Conservation (phyloP, 345 rosid genomes). For the Noccaea bulbosa region DNA sequence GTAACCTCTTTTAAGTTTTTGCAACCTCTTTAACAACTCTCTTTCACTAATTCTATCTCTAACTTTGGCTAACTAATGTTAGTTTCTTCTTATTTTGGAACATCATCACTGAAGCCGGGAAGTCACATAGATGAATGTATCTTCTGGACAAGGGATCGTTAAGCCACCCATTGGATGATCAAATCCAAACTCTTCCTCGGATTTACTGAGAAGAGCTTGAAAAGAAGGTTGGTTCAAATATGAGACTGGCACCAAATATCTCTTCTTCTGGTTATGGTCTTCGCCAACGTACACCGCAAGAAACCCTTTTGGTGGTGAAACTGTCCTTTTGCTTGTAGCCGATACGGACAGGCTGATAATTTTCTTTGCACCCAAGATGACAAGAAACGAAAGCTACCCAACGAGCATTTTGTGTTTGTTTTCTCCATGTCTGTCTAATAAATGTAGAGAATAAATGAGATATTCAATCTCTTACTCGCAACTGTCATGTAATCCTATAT, state of each 20-base stretch:
- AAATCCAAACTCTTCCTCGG: slow-evolving; percentile 56
- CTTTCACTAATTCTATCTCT: not conserved
- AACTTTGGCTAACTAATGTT: not conserved
- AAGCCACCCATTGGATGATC: slow-evolving; percentile 56
- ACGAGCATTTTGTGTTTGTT: not conserved
- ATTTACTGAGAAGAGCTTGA: slow-evolving; percentile 48
- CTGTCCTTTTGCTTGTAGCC: slow-evolving; percentile 16
- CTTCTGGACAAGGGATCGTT: slow-evolving; percentile 54
- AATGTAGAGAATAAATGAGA: slow-evolving; percentile 6
- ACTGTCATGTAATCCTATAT: not conserved
- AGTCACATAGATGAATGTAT: slow-evolving; percentile 43
- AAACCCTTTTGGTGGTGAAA: slow-evolving; percentile 46
- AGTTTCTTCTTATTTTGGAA: not conserved
- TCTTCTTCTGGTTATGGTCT: slow-evolving; percentile 38
- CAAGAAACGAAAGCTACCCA: not conserved
- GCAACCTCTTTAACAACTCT: not conserved
- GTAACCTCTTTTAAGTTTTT: not conserved
- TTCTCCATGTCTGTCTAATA: slow-evolving; percentile 5
- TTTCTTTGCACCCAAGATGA: slow-evolving; percentile 31
- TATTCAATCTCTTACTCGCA: not conserved
- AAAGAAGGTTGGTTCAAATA: slow-evolving; percentile 49
- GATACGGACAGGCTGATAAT: slow-evolving; percentile 30
- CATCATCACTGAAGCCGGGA: slow-evolving; percentile 35
- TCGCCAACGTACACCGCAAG: slow-evolving; percentile 58
- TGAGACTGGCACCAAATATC: slow-evolving; percentile 52